Base-by-base conservation (phyloP, 1,139 yeast genomes). In the Yamadazyma jaroonii region DNA sequence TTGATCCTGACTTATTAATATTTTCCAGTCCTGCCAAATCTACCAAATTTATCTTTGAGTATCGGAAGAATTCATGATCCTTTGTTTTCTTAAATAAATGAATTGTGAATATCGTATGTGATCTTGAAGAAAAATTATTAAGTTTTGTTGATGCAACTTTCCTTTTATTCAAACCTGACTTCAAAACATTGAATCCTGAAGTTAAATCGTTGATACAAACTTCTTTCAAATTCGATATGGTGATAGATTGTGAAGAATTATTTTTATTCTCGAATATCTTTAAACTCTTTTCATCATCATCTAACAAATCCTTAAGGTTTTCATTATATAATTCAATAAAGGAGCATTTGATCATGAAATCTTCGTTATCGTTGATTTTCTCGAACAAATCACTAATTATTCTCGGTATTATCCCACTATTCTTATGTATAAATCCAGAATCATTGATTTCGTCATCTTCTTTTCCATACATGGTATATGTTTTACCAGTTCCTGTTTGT, bases 11-110 rank as follows among this genome's bases (percentile, higher is more conserved):
- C 41, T 87, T 67, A 43, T 71, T 77, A 35, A 88, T 81, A 51
- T 87, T 86, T 56, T 84, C 92, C 11, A 94, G 84, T 0, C 97
- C 96, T 0, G 97, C 97, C 45, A 89, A 68, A 62, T 89, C 96
- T 2, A 88, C 95, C 29, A 89, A 64, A 53, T 87, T 86, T 54
- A 89, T 72, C 47, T 82, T 84, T 2, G 89, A 80, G 11, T 78
- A 64, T 40, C 74, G 67, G 43, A 72, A 56, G 15, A 53, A 57
- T 26, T 74, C 64, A 27, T 36, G 31, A 8, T 34, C 22, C 10
- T 28, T 60, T 3, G 58, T 36, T 50, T 72, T 67, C 46, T 72
- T 77, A 52, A 74, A 75, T 34, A 83, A 61, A 33, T 74, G 72
- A 31, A 86, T 71, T 1, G 86, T 78, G 55, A 83, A 82, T 3